Evolutionary conservation across 129 eudicot genomes (phyloP), one percentile per base, ranked within the genome.

Genomic region (Arctium minus): DNA sequence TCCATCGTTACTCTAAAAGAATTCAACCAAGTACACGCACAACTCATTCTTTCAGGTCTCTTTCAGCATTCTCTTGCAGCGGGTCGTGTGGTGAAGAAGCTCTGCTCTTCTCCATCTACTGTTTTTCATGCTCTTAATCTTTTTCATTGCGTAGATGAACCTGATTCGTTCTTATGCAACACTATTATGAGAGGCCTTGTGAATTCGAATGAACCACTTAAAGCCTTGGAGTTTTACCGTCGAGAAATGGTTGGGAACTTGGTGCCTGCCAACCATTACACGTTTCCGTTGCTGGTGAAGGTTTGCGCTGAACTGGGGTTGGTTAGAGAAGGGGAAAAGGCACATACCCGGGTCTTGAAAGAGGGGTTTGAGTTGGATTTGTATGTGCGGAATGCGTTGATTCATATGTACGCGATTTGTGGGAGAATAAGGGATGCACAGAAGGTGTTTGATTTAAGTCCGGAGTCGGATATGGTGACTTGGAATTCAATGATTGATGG

Each of bases 401-500:
- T 92, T 80, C 88, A 78, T 81, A 80, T 91, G 87, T 92, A 90
- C 37, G 74, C 84, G 33, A 88, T 84, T 82, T 86, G 74, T 85
- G 87, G 89, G 83, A 86, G 87, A 7, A 74, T 92, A 27, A 13
- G 53, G 80, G 86, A 86, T 67, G 90, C 93, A 37, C 68, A 77
- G 53, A 82, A 30, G 75, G 86, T 91, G 88, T 91, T 90, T 88
- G 88, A 83, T 84, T 31, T 77, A 77, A 80, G 94, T 83, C 40
- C 78, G 32, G 89, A 85, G 22, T 80, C 74, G 27, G 97, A 90
- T 88, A 65, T 91, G 83, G 95, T 89, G 79, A 89, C 89, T 18
- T 92, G 93, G 93, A 92, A 89, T 74, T 64, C 92, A 3, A 89
- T 90, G 94, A 85, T 92, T 82, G 92, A 83, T 85, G 93, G 93